Conservation (phyloP, 2,329 filamentous ascomycete species). For the Monosporascus sp. region DNA sequence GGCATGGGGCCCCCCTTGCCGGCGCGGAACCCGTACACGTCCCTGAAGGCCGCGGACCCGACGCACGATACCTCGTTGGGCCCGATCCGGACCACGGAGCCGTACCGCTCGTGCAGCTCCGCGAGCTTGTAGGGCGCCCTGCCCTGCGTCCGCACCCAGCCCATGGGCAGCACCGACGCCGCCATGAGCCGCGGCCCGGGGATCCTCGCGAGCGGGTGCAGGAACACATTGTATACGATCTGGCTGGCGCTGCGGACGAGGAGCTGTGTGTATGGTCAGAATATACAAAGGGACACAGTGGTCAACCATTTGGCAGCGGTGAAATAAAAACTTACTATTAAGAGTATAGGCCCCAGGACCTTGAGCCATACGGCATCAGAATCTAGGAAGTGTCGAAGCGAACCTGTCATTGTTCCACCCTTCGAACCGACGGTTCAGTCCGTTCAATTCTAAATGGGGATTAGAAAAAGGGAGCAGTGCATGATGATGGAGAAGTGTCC, state of each 20-base stretch:
- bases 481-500: background rate
- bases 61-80: slow-evolving; percentile 34
- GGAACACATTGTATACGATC: slow-evolving; percentile 11
- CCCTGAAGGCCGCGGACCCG: slow-evolving; percentile 28
- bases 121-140: slow-evolving; percentile 6
- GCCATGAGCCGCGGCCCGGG: slow-evolving; percentile 13
- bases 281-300: too few relatives aligned
- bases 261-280: background rate
- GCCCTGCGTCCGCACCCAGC: slow-evolving; percentile 6
- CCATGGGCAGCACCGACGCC: slow-evolving; percentile 9
- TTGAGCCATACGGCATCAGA: background rate
- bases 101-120: slow-evolving; percentile 32
- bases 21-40: slow-evolving; percentile 30
- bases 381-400: too few relatives aligned
- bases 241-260: slow-evolving; percentile 5
- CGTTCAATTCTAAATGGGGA: too few relatives aligned
- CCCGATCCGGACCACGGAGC: slow-evolving; percentile 35
- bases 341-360: background rate
- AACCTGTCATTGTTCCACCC: too few relatives aligned
- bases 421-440: too few relatives aligned
- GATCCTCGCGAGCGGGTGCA: slow-evolving; percentile 11
- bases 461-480: background rate
- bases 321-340: background rate
- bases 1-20: slow-evolving; percentile 12
- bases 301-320: too few relatives aligned